Evolutionary conservation across 1,284 basidiomycete species (phyloP), one percentile per base, ranked within the genome.

Genomic region (Lignosus rhinocerotis): DNA sequence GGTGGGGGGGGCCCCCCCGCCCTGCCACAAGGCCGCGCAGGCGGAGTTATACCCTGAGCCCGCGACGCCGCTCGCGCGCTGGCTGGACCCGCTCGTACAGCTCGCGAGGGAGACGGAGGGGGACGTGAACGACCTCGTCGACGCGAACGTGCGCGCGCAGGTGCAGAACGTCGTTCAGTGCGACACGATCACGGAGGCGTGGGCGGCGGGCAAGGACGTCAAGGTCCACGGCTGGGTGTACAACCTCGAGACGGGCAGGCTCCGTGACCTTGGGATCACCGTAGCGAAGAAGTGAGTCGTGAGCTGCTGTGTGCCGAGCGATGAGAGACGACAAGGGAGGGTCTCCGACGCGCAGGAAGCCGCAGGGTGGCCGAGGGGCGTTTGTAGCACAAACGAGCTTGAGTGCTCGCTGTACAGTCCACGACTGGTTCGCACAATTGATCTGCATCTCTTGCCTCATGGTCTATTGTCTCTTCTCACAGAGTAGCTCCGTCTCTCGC

Each of bases 141-240:
- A 87, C 67, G 88, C 83, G 72, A 95, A 94, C 69, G 90, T 97
- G 64, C 85, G 84, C 66, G 70, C 72, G 56, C 90, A 92, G 73
- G 92, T 98, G 17, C 76, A 81, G 60, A 90, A 91, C 70, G 77
- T 97, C 30, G 81, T 81, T 59, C 75, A 81, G 55, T 79, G 85
- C 21, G 77, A 83, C 39, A 81, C 87, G 3, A 82, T 98, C 51
- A 71, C 75, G 65, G 72, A 82, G 54, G 92, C 90, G 43, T 96
- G 94, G 94, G 80, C 69, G 36, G 72, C 78, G 55, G 83, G 83
- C 33, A 87, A 83, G 72, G 75, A 81, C n/a, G 77, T 94, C 41
- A 82, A 77, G 72, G 84, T 95, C 9, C 92, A 96, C 68, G 93
- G 93, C 2, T 93, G 90, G 89, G 83, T 95, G 41, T 95, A 93